These are phyloP conservation scores for Ampelocalamus luodianensis DNA, from an alignment of 176 grass and related monocot species.

Conservation along the genomic window DNA sequence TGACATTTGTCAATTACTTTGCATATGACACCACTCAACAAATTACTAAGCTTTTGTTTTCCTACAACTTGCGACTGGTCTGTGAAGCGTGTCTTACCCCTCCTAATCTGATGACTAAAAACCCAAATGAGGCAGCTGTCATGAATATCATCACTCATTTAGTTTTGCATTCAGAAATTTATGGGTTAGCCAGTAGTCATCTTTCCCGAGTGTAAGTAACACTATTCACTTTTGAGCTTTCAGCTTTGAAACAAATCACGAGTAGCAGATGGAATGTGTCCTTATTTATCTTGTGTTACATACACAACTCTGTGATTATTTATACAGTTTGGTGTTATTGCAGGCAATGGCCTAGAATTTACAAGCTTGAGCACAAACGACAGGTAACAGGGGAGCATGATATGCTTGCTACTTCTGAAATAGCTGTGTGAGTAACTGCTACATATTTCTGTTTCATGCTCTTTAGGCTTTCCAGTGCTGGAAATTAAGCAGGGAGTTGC, in stretches of 20 bases:
- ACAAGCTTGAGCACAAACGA: conserved; percentile 35
- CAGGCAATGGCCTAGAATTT: conserved; percentile 85
- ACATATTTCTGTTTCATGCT: neutral
- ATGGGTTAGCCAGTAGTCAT: neutral
- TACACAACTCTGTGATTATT: neutral
- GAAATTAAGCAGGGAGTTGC: neutral
- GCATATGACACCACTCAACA: neutral
- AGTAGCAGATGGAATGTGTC: neutral
- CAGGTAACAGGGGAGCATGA: conserved; percentile 11
- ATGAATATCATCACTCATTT: neutral
- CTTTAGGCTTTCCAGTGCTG: neutral
- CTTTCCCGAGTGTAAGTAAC: neutral
- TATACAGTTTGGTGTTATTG: conserved; percentile 24
- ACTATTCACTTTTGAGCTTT: neutral
- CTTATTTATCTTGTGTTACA: neutral
- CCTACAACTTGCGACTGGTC: neutral
- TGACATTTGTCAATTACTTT: neutral
- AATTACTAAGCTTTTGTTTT: neutral
- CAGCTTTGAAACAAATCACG: neutral
- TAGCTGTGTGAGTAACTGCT: conserved; percentile 38
- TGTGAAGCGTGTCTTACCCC: neutral
- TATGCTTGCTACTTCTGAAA: neutral
- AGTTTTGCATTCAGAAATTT: neutral
- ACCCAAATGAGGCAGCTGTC: neutral
- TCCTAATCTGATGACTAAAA: neutral